Base-by-base conservation (phyloP, 202 grass and related monocot genomes). In the Setaria viridis region DNA sequence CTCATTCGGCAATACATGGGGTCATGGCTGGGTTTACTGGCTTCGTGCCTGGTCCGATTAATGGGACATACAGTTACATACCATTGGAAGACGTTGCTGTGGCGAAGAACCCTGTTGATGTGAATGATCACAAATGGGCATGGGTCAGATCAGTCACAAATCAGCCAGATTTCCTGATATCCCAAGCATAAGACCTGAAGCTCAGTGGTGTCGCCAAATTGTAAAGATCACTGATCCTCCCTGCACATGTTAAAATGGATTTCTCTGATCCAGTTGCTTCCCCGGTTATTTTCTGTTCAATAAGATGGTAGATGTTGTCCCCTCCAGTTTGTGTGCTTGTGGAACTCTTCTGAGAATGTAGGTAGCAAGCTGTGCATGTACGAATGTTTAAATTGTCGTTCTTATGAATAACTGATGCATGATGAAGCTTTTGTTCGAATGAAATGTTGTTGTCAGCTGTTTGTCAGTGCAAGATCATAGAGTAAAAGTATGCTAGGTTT, bases 111-210 rank as follows among this genome's bases (percentile, higher is more conserved):
- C 85, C 86, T 15, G 93, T 92, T 1, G 79, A 95, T 85, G 89
- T 89, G 79, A 95, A 84, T 78, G 88, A 98, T 77, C 93, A 98
- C 71, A 98, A 91, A 82, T 98, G 93, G 95, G 89, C 95, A 74
- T 98, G 95, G 93, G 88, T 98, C 39, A 86, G 88, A 73, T 94
- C 95, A 43, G 88, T 95, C 33, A 91, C 93, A 21, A 89, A 78
- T 67, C 95, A 95, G 60, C 95, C 89, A 11, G 91, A 95, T 89
- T 98, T 98, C 49, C 43, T 74, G 11, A 82, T 75, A 70, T 30
- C 64, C 37, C 39, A 76, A 41, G 56, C 12, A 25, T 85, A 67
- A 66, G 58, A 77, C 11, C 17, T 39, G 4, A 74, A 87, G 54
- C 37, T 64, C 15, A 73, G 8, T 16, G 6, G 30, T 84, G 67